Base-by-base conservation (phyloP, 768 basidiomycete genomes). In the Tremella mesenterica region DNA sequence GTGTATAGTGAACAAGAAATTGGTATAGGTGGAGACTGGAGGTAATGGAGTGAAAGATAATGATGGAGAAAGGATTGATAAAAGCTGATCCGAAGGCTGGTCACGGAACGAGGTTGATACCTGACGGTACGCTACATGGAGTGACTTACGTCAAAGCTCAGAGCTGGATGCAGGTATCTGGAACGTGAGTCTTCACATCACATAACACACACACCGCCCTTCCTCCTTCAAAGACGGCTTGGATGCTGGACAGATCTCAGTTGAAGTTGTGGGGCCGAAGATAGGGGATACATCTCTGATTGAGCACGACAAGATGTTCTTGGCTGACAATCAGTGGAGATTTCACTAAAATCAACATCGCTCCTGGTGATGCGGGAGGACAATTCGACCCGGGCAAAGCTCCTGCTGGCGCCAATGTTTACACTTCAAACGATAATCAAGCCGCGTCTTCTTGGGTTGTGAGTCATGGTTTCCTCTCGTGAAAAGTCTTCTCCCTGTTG, bases 271-370 rank as follows among this genome's bases (percentile, higher is more conserved):
- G 18, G 18, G 33, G 18, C 18, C 18, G 18, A 36, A 10, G 33
- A 10, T 10, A 36, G 33, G 33, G 18, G 2, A 18, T 3, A 2
- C 4, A 28, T 26, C 29, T 14, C 25, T 26, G 46, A 48, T 29
- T 9, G 10, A 4, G 44, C 6, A 38, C 33, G 18, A 18, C 33
- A 18, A 36, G 33, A 36, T 36, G 33, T 10, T 10, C 33, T 10
- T 10, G 10, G 43, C 54, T 56, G 54, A 47, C 48, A 6, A 4
- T 7, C 38, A 69, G 68, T 43, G 68, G 68, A 16, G 65, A 70
- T 34, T 65, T 70, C 20, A 70, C 65, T 23, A 64, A 67, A 45
- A 64, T 70, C 57, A 67, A 67, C 30, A 58, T 70, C 21, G 55
- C 60, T 6, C 48, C 60, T 10, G 61, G 58, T 2, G 68, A 70